A percentile compares a stretch with the other conserved stretches of the same genome.
These are phyloP conservation scores for Cucurbita pepo DNA, from an alignment of 306 rosid genomes.

Conservation along the genomic window DNA sequence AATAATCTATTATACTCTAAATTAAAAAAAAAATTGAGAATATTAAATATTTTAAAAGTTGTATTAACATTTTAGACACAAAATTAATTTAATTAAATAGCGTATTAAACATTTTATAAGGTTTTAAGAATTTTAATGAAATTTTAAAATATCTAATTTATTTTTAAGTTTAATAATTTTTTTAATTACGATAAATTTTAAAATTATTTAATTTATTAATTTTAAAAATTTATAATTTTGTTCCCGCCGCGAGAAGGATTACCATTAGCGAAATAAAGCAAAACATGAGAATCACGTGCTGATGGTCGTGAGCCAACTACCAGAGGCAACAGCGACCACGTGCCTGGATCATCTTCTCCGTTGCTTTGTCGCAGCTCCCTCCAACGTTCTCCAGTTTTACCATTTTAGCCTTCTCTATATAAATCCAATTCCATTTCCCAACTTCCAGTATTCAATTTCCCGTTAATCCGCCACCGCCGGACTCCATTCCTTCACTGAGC, in stretches of 20 bases:
- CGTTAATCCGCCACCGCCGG: neutral
- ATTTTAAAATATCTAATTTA: no score
- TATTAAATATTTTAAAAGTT: no score
- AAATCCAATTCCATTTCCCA: neutral
- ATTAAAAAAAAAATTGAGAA: no score
- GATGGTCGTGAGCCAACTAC: neutral
- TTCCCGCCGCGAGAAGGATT: neutral
- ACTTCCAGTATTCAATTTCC: neutral
- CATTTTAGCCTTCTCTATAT: neutral
- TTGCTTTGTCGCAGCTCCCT: neutral
- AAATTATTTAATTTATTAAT: no score
- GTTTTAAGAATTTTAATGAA: no score
- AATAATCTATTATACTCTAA: no score
- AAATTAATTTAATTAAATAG: no score
- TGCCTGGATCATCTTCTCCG: neutral
- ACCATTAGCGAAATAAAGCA: neutral
- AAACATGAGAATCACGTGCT: slow-evolving; percentile 8
- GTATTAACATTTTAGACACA: no score
- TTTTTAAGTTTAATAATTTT: no score
- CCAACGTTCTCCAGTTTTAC: neutral
- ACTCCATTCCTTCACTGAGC: neutral
- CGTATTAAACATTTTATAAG: no score
- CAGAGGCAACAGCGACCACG: neutral
- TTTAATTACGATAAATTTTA: no score
- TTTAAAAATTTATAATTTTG: neutral